Base-by-base conservation (phyloP, 2,329 filamentous ascomycete genomes). In the Neopestalotiopsis sp. region DNA sequence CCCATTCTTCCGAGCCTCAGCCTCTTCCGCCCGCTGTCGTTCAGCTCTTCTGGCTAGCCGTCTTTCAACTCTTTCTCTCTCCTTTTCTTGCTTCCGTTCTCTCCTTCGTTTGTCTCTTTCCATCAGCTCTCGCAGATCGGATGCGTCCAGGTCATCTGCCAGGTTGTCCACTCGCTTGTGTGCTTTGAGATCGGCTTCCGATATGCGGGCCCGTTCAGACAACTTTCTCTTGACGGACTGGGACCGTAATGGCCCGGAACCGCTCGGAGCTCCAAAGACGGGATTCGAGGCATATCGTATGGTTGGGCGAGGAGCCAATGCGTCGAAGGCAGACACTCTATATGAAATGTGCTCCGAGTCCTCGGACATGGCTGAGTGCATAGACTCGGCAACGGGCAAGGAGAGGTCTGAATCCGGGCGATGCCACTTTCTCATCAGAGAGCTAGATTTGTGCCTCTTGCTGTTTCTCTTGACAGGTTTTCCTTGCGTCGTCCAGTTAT, bases 301-400 rank as follows among this genome's bases (percentile, higher is more conserved):
- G 0, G 92, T 94, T 13, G 96, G 96, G 61, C 94, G 89, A 5
- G 96, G 95, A 10, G 93, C 91, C 71, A 98, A 88, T n/a, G 93
- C 89, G 71, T 93, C 92, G 66, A 98, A 85, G 12, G 90, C 87
- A 65, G 94, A 94, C 64, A 98, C 87, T 74, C 91, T 94, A 85
- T 92, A 98, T 0, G 93, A 91, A 67, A 90, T 87, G 69, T 89
- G 88, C 72, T 96, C 94, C 0, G 92, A 92, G 68, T 90, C 87
- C 61, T 90, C 91, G 0, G 94, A 95, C 80, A 94, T 87, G 70
- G 89, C 90, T 1, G 94, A 96, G 75, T 92, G 88, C 68, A 95
- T 86, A 3, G 94, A 96, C 65, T 91, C 91, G 63, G 90, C 89
- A 3, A 90, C 81, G 0, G 94, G 92, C 5, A 97, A 83, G 1